These are phyloP conservation scores for Nakaseomyces glabratus DNA, from an alignment of 1,139 yeast species.

Conservation along the genomic window DNA sequence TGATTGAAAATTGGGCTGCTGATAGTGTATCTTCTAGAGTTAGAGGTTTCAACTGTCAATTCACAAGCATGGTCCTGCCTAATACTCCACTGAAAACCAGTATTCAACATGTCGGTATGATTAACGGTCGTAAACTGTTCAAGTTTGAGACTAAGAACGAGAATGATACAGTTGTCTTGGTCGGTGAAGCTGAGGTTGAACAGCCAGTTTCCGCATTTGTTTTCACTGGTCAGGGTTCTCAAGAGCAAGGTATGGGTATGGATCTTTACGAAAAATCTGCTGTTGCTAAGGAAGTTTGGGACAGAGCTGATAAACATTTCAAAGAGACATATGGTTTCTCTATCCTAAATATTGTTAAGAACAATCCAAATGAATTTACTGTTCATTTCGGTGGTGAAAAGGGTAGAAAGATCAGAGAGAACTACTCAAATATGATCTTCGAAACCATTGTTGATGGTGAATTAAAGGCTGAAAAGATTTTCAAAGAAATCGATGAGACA, in stretches of 20 bases:
- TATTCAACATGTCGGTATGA: conserved; percentile 96
- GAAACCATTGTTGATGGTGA: conserved; percentile 86
- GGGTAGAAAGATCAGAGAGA: conserved; percentile 91
- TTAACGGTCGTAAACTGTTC: conserved; percentile 95
- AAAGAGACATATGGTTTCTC: conserved; percentile 93
- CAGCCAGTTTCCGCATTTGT: conserved; percentile 96
- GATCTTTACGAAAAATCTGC: conserved; percentile 84
- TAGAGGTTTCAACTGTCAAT: conserved; percentile 83
- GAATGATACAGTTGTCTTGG: conserved; percentile 69
- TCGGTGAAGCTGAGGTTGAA: conserved; percentile 97
- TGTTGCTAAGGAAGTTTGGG: conserved; percentile 96
- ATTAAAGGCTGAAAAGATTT: conserved; percentile 84
- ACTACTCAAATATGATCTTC: conserved; percentile 94
- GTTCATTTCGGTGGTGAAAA: conserved; percentile 96
- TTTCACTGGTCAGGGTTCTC: conserved; percentile 99
- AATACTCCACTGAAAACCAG: conserved; percentile 82
- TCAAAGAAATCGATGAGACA: conserved; percentile 76
- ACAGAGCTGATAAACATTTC: conserved; percentile 91
- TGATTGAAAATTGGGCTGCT: conserved; percentile 98
- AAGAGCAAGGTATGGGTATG: conserved; percentile 99
- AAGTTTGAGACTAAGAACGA: conserved; percentile 83
- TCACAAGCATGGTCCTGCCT: conserved; percentile 96
- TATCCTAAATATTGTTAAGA: conserved; percentile 85
- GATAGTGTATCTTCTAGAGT: conserved; percentile 93
- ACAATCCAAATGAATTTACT: conserved; percentile 91